Conservation (phyloP, 805 yeast genomes). For the Candida morakotiae region DNA sequence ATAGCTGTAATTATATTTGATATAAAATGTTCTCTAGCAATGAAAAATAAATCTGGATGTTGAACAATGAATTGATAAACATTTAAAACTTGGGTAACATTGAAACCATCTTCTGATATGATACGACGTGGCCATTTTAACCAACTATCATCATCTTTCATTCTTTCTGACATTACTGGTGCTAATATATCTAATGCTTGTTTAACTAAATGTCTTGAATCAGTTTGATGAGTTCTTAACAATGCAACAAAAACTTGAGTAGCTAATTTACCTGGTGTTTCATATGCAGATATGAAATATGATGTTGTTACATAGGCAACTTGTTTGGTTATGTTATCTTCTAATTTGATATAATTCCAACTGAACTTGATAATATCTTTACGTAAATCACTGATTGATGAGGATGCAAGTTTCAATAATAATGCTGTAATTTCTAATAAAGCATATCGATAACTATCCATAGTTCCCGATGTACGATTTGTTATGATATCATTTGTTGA, state of each 20-base stretch:
- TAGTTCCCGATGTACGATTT: conserved; percentile 57
- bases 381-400: conserved; percentile 52
- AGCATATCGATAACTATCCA: conserved; percentile 73
- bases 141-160: conserved; percentile 65
- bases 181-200: conserved; percentile 87
- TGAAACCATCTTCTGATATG: conserved; percentile 83
- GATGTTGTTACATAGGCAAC: conserved; percentile 89
- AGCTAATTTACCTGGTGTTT: conserved; percentile 83
- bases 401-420: conserved; percentile 65
- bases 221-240: conserved; percentile 78
- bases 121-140: conserved; percentile 93
- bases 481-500: conserved; percentile 50
- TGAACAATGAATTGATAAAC: conserved; percentile 86
- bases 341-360: conserved; percentile 89
- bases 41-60: conserved; percentile 79
- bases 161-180: conserved; percentile 73
- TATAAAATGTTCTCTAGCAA: conserved; percentile 83
- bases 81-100: conserved; percentile 78
- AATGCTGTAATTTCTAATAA: conserved; percentile 77
- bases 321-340: conserved; percentile 84
- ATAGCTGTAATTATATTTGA: conserved; percentile 87
- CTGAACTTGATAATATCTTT: conserved; percentile 89
- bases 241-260: conserved; percentile 91
- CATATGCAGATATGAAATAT: conserved; percentile 80
- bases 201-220: conserved; percentile 75